These are phyloP conservation scores for Hsuehochloa calcarea DNA, from an alignment of 176 grass and related monocot genomes.

Conservation along the genomic window DNA sequence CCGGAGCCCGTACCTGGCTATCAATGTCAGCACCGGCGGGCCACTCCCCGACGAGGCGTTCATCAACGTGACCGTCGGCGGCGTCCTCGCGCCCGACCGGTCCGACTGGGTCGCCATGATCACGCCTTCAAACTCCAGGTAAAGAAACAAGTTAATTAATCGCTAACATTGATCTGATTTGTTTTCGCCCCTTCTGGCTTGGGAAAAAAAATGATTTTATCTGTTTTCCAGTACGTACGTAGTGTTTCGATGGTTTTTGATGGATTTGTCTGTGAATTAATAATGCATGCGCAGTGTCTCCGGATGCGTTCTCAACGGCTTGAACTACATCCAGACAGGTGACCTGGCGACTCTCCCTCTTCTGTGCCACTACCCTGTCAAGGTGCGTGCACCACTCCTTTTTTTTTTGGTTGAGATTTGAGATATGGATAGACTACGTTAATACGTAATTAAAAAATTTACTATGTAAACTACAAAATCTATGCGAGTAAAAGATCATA, in stretches of 20 bases:
- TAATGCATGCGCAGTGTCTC: slow-evolving; percentile 36
- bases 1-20: slow-evolving; percentile 49
- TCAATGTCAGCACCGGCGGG: slow-evolving; percentile 33
- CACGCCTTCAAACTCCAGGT: slow-evolving; percentile 77
- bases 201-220: neutral
- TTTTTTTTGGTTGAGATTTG: neutral
- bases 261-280: neutral
- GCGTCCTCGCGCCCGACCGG: slow-evolving; percentile 39
- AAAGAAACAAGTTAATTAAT: neutral
- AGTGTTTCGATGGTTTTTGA: slow-evolving; percentile 16
- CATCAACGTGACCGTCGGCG: slow-evolving; percentile 56
- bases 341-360: slow-evolving; percentile 64
- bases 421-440: no score
- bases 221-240: neutral
- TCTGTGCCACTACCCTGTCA: slow-evolving; percentile 91
- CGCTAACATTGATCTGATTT: neutral
- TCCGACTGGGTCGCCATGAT: slow-evolving; percentile 85
- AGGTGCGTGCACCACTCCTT: slow-evolving; percentile 41
- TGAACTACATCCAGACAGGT: slow-evolving; percentile 64
- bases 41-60: slow-evolving; percentile 59
- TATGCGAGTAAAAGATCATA: no score
- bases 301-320: slow-evolving; percentile 46
- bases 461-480: no score
- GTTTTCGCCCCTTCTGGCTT: neutral
- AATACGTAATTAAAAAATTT: no score